Conservation (phyloP, 805 yeast species). For the Maudiozyma serrabonitensis region DNA sequence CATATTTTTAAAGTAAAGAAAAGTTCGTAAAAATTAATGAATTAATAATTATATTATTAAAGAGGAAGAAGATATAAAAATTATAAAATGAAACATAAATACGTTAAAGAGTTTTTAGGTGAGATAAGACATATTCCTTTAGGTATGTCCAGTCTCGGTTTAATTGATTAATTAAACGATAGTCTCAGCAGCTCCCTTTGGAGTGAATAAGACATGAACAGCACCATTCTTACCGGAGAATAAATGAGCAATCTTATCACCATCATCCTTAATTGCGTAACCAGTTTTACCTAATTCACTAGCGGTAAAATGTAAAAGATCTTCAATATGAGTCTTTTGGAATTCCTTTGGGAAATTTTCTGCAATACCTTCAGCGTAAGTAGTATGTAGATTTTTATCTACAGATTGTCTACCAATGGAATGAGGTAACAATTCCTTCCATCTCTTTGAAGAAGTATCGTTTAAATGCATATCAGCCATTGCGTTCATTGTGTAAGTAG, state of each 20-base stretch:
- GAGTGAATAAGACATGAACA: constrained; percentile 15
- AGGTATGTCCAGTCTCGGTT: background rate
- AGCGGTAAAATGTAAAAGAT: constrained; percentile 14
- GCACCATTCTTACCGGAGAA: constrained; percentile 15
- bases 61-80: background rate
- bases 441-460: background rate
- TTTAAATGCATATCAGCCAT: background rate
- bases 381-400: constrained; percentile 19
- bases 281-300: constrained; percentile 21
- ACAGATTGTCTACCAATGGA: constrained; percentile 23
- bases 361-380: constrained; percentile 24
- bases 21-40: background rate
- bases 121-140: too few species aligned
- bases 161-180: constrained; percentile 9
- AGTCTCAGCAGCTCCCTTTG: background rate
- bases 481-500: background rate
- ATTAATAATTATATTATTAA: background rate
- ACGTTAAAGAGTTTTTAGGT: too few species aligned
- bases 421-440: constrained; percentile 8
- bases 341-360: constrained; percentile 11
- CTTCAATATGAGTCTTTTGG: constrained; percentile 12
- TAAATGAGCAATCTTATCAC: constrained; percentile 12
- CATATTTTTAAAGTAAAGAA: too few species aligned
- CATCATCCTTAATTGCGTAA: constrained; percentile 16
- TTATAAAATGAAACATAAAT: background rate